Percentiles rank a stretch among this genome's conserved stretches.
These are phyloP conservation scores for Penstemon eatonii DNA, from an alignment of 257 asterid genomes.

Conservation along the genomic window DNA sequence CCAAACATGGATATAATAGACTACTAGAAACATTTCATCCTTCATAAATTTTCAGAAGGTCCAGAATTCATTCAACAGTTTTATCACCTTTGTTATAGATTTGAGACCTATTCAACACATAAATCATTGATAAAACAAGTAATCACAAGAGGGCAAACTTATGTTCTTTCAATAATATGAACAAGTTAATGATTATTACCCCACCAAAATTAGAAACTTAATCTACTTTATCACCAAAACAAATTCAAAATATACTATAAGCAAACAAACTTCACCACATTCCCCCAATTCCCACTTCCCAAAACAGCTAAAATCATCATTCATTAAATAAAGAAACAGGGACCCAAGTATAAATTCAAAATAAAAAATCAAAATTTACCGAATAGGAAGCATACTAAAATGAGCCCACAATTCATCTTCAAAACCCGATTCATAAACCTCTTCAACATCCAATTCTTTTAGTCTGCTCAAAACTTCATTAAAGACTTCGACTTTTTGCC, in stretches of 20 bases:
- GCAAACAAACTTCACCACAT: not conserved
- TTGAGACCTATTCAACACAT: slow-evolving; percentile 2
- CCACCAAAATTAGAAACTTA: slow-evolving; percentile 13
- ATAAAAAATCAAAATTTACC: slow-evolving; percentile 37
- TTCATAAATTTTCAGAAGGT: slow-evolving; percentile 7
- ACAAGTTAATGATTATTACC: slow-evolving; percentile 4
- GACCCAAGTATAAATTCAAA: not conserved
- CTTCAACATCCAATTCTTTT: slow-evolving; percentile 55
- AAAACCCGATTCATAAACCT: slow-evolving; percentile 57
- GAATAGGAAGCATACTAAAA: slow-evolving; percentile 63
- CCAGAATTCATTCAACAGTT: slow-evolving; percentile 16
- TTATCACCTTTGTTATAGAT: not conserved
- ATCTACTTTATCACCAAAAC: slow-evolving; percentile 13
- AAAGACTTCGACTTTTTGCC: slow-evolving; percentile 72
- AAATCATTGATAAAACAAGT: slow-evolving; percentile 6
- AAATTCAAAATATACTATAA: slow-evolving; percentile 5
- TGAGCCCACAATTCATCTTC: slow-evolving; percentile 90
- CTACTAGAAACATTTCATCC: not conserved
- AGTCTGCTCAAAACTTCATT: slow-evolving; percentile 62
- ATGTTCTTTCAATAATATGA: slow-evolving; percentile 2
- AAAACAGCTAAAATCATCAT: slow-evolving; percentile 7
- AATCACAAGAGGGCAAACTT: slow-evolving; percentile 16
- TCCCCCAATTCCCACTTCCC: slow-evolving; percentile 12
- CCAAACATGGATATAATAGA: not conserved
- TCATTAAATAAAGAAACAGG: not conserved